These are phyloP conservation scores for Phytophthora syringae DNA, from an alignment of 352 stramenopile genomes.

Conservation along the genomic window DNA sequence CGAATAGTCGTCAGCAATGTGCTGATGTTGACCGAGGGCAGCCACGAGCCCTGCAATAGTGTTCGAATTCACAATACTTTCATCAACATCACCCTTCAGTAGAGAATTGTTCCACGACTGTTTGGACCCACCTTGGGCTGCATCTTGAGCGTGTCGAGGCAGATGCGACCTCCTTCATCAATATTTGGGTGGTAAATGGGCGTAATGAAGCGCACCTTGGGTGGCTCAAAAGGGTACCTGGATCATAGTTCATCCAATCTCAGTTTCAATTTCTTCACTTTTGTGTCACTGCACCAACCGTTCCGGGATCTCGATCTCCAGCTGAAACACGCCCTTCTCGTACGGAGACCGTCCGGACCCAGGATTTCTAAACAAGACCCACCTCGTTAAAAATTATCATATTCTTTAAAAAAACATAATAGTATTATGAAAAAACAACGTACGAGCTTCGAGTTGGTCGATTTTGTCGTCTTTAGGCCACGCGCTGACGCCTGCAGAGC, in stretches of 20 bases:
- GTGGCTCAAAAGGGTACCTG: slow-evolving; percentile 87
- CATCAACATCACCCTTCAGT: slow-evolving; percentile 3
- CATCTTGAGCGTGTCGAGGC: slow-evolving; percentile 93
- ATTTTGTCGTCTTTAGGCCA: slow-evolving; percentile 83
- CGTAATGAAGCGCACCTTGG: slow-evolving; percentile 79
- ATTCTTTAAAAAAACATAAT: background rate
- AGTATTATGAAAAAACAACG: slow-evolving; percentile 17
- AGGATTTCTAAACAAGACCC: slow-evolving; percentile 63
- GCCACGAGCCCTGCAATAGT: slow-evolving; percentile 78
- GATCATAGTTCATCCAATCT: background rate
- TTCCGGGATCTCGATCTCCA: slow-evolving; percentile 82
- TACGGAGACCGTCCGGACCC: slow-evolving; percentile 84
- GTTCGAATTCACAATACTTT: slow-evolving; percentile 16
- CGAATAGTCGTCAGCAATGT: slow-evolving; percentile 91
- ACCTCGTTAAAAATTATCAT: slow-evolving; percentile 5
- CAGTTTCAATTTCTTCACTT: background rate
- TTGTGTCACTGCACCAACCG: slow-evolving; percentile 7
- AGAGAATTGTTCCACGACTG: background rate
- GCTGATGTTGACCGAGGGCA: slow-evolving; percentile 92
- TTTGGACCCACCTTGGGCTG: slow-evolving; percentile 73
- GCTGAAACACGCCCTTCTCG: slow-evolving; percentile 73
- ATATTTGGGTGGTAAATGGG: slow-evolving; percentile 90
- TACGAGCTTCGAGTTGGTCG: slow-evolving; percentile 79
- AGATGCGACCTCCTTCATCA: slow-evolving; percentile 88
- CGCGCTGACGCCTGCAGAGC: slow-evolving; percentile 62